Conservation (phyloP, 148 eudicot species). For the Amaranthus palmeri region DNA sequence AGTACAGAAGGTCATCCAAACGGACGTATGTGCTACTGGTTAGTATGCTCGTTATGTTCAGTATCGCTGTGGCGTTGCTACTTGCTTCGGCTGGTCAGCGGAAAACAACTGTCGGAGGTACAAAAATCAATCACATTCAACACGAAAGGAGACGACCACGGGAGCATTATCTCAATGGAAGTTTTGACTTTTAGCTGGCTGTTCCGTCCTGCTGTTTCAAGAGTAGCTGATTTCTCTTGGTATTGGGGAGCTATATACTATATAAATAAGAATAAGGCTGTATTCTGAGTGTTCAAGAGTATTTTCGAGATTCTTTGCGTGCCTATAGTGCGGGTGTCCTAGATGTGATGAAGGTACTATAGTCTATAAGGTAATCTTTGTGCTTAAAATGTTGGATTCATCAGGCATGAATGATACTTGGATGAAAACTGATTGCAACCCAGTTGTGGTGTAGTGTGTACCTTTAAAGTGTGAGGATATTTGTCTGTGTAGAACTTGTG, state of each 20-base stretch:
- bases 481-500: too few relatives aligned
- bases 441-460: too few relatives aligned
- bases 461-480: too few relatives aligned
- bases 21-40: conserved; percentile 26
- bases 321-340: background rate
- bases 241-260: background rate
- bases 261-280: background rate
- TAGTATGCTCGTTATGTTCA: conserved; percentile 30
- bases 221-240: background rate
- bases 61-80: conserved; percentile 26
- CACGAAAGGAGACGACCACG: conserved; percentile 17
- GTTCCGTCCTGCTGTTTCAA: background rate
- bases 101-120: background rate
- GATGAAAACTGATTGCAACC: too few relatives aligned
- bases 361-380: background rate
- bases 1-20: conserved; percentile 32
- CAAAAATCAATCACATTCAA: conserved; percentile 6
- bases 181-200: conserved; percentile 12
- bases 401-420: too few relatives aligned
- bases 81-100: conserved; percentile 38
- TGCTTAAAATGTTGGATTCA: too few relatives aligned
- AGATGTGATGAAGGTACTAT: background rate
- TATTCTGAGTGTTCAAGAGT: background rate
- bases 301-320: background rate
- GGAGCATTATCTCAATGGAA: background rate